phyloP scores from a whole-genome alignment of 306 rosid species.

The Glycine soja region DNA sequence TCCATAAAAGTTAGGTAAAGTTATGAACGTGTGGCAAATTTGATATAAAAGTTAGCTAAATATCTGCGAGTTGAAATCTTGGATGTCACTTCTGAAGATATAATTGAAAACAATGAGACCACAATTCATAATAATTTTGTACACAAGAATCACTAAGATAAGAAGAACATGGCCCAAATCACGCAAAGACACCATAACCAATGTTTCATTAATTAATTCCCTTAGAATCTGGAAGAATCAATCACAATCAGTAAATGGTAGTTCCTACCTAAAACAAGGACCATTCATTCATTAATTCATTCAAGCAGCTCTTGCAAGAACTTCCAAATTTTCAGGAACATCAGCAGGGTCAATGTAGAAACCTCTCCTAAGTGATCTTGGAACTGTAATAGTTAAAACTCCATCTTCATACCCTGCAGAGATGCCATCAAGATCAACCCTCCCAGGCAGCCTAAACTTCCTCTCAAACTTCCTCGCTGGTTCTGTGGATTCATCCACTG shows the following conservation, averaged over 20 bases:
- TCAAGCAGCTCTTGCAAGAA: slow-evolving; percentile 79
- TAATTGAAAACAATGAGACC: background rate
- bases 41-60: background rate
- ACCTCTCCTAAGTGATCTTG: slow-evolving; percentile 61
- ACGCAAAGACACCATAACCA: background rate
- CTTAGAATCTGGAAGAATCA: background rate
- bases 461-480: slow-evolving; percentile 63
- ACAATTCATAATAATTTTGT: slow-evolving; percentile 12
- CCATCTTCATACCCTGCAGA: slow-evolving; percentile 74
- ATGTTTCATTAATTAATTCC: background rate
- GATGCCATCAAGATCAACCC: slow-evolving; percentile 65
- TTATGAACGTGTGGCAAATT: background rate
- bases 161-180: slow-evolving; percentile 27
- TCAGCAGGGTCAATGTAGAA: slow-evolving; percentile 63
- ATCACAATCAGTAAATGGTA: background rate
- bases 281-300: slow-evolving; percentile 46
- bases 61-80: background rate
- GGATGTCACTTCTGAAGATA: slow-evolving; percentile 29
- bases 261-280: slow-evolving; percentile 26
- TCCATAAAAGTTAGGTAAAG: background rate
- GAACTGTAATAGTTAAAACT: slow-evolving; percentile 72
- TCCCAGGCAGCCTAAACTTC: slow-evolving; percentile 75
- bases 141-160: background rate
- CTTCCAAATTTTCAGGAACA: slow-evolving; percentile 53
- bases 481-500: slow-evolving; percentile 55